A percentile compares a stretch with the other conserved stretches of the same genome.
phyloP scores from a whole-genome alignment of 495 filamentous ascomycete genomes.

The Neurospora intermedia region DNA sequence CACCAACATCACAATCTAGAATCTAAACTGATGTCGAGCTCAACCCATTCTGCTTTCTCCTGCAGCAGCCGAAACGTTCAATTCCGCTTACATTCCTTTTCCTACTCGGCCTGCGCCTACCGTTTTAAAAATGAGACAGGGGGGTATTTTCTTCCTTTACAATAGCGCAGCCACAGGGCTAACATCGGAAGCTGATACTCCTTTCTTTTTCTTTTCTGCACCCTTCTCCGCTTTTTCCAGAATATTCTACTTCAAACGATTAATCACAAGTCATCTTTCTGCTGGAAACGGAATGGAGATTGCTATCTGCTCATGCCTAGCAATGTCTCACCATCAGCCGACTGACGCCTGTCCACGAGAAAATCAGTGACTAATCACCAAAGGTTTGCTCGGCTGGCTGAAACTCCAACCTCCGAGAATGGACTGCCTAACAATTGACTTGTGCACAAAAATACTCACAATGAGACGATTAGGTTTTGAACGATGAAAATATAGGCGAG shows the following conservation, averaged over 20 bases:
- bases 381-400: background rate
- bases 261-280: background rate
- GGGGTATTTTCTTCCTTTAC: background rate
- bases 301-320: background rate
- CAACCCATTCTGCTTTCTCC: background rate
- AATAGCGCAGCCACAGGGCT: background rate
- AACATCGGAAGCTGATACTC: background rate
- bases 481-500: background rate
- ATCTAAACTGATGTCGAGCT: background rate
- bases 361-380: background rate
- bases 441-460: background rate
- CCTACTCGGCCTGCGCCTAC: background rate
- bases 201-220: background rate
- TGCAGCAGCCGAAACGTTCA: background rate
- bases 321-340: background rate
- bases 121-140: background rate
- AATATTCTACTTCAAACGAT: background rate
- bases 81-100: background rate
- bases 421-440: background rate
- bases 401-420: background rate
- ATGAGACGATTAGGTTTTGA: background rate
- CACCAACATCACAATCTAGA: background rate
- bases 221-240: background rate
- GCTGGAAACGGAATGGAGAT: background rate
- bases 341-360: background rate